These are phyloP conservation scores for Alternaria solani DNA, from an alignment of 2,329 filamentous ascomycete genomes.

Conservation along the genomic window DNA sequence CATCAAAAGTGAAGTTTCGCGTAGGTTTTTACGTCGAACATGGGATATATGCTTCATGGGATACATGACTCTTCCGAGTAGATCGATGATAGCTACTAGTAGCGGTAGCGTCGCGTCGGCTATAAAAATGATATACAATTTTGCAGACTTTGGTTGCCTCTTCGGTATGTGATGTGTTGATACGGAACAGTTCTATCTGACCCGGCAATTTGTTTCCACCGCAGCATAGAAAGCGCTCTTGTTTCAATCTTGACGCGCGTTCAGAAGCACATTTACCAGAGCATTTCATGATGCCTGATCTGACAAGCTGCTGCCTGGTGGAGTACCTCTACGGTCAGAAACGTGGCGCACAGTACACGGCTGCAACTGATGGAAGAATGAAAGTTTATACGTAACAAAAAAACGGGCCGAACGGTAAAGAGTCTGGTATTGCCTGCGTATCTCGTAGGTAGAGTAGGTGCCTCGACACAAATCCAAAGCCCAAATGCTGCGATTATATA, in stretches of 20 bases:
- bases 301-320: not conserved
- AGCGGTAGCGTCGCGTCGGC: not conserved
- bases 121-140: not conserved
- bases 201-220: not conserved
- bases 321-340: not conserved
- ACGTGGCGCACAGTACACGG: not conserved
- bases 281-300: not conserved
- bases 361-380: not conserved
- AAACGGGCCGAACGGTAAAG: slow-evolving; percentile 4
- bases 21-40: slow-evolving; percentile 1
- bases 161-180: not conserved
- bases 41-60: slow-evolving; percentile 8
- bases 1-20: slow-evolving; percentile 13
- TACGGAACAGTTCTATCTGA: not conserved
- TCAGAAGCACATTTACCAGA: not conserved
- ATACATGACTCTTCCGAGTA: slow-evolving; percentile 3
- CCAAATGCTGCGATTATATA: slow-evolving; percentile 18
- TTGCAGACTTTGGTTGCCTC: not conserved
- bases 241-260: not conserved
- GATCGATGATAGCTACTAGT: not conserved
- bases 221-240: not conserved
- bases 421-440: slow-evolving; percentile 18
- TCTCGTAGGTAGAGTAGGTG: slow-evolving; percentile 6
- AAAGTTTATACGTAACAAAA: not conserved
- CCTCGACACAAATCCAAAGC: slow-evolving; percentile 12